A percentile compares a stretch with the other conserved stretches of the same genome.
Evolutionary conservation across 495 filamentous ascomycete species (phyloP).

Genomic region (Aspergillus hancockii): DNA sequence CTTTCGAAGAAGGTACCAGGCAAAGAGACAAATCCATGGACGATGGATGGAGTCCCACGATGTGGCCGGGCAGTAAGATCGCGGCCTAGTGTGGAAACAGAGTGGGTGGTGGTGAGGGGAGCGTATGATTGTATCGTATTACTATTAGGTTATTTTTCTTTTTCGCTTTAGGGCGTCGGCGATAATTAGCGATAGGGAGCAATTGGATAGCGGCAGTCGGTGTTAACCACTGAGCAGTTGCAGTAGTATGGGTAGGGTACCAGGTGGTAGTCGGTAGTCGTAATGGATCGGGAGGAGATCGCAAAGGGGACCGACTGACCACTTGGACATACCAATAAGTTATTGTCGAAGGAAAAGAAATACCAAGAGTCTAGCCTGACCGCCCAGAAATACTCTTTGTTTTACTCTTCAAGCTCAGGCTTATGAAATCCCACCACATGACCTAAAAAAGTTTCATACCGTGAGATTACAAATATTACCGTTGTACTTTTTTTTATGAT

Average conservation of each 20-base stretch:
- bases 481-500: background rate
- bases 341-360: background rate
- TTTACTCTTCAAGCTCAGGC: background rate
- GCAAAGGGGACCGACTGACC: no score
- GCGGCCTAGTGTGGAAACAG: background rate
- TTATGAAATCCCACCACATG: background rate
- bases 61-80: slow-evolving; percentile 4
- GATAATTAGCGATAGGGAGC: background rate
- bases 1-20: slow-evolving; percentile 18
- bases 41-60: slow-evolving; percentile 11
- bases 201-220: background rate
- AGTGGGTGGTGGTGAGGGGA: background rate
- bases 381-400: slow-evolving; percentile 5
- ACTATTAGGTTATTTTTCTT: background rate
- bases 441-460: background rate
- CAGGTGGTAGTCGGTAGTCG: background rate
- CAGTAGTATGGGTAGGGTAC: background rate
- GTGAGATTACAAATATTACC: background rate
- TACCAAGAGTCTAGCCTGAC: slow-evolving; percentile 6
- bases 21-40: slow-evolving; percentile 26
- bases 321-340: background rate
- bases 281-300: no score
- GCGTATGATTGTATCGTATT: slow-evolving; percentile 1
- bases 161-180: background rate
- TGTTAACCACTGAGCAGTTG: background rate